These are phyloP conservation scores for Mycena sp. DNA, from an alignment of 1,284 basidiomycete genomes.

Conservation along the genomic window DNA sequence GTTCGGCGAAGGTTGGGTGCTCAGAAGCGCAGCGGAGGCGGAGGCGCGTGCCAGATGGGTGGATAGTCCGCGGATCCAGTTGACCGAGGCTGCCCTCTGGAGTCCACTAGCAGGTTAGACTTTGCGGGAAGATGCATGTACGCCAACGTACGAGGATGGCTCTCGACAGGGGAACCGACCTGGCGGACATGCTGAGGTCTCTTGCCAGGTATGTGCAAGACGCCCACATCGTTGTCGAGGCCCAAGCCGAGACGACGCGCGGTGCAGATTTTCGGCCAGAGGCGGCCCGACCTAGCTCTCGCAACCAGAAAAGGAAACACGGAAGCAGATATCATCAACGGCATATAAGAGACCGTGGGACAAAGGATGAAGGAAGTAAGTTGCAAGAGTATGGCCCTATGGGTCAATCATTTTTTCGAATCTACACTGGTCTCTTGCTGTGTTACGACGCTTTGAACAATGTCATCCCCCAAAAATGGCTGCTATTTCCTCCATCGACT, in stretches of 20 bases:
- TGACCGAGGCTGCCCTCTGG: not conserved
- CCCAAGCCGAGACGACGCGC: not conserved
- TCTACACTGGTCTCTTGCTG: too few relatives aligned
- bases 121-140: too few relatives aligned
- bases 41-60: slow-evolving; percentile 19
- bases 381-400: too few relatives aligned
- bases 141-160: slow-evolving; percentile 9
- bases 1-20: not conserved
- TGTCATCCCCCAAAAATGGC: too few relatives aligned
- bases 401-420: too few relatives aligned
- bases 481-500: too few relatives aligned
- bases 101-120: not conserved
- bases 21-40: slow-evolving; percentile 15
- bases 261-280: not conserved
- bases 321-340: too few relatives aligned
- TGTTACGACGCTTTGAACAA: too few relatives aligned
- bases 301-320: too few relatives aligned
- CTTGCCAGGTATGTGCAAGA: not conserved
- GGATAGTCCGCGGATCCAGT: slow-evolving; percentile 10
- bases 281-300: too few relatives aligned
- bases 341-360: too few relatives aligned
- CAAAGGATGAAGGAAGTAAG: too few relatives aligned
- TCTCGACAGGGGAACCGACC: not conserved
- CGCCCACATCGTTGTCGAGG: slow-evolving; percentile 10
- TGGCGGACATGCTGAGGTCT: not conserved